Percentiles rank a stretch among this genome's conserved stretches.
Evolutionary conservation across 2,329 filamentous ascomycete species (phyloP).

Genomic region (Fusarium pseudonygamai): DNA sequence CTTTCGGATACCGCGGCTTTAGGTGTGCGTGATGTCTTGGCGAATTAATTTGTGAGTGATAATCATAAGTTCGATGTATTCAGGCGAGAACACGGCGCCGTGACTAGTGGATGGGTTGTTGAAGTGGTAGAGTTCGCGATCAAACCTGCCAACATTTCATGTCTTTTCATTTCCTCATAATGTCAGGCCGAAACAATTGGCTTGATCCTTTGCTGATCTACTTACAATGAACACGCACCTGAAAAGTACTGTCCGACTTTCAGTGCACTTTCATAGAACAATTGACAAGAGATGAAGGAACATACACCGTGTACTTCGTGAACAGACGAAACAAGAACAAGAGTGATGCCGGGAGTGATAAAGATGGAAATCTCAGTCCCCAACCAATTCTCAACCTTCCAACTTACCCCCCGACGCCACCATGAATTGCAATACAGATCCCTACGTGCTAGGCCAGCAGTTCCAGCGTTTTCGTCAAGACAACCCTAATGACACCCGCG

Average conservation of each 20-base stretch:
- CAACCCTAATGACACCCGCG: fast-evolving
- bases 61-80: background rate
- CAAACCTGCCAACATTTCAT: background rate
- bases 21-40: fast-evolving
- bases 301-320: background rate
- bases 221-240: background rate
- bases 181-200: background rate
- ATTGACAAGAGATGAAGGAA: background rate
- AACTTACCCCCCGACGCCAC: background rate
- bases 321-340: background rate
- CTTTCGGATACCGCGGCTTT: background rate
- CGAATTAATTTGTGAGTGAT: background rate
- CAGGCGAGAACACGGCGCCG: background rate
- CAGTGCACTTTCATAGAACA: background rate
- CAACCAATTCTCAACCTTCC: background rate
- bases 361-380: background rate
- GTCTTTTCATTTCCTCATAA: background rate
- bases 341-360: fast-evolving
- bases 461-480: background rate
- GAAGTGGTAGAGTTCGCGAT: background rate
- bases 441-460: background rate
- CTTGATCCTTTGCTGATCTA: too few relatives aligned
- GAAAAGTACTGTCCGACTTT: fast-evolving
- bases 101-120: fast-evolving
- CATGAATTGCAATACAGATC: background rate